phyloP scores from a whole-genome alignment of 345 rosid species.

The Salix suchowensis region DNA sequence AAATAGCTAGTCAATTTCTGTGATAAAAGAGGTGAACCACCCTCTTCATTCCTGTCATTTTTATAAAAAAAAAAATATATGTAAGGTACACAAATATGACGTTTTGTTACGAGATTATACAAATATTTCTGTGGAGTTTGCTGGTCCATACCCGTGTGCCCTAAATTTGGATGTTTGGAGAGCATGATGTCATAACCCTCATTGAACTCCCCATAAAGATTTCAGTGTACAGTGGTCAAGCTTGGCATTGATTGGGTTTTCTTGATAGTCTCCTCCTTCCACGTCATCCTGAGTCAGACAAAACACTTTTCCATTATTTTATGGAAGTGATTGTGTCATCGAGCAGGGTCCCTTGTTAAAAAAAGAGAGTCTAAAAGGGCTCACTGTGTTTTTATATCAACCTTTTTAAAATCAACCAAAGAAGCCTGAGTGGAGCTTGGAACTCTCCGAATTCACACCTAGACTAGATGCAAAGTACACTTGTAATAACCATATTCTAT shows the following conservation, averaged over 20 bases:
- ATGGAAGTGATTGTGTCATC: slow-evolving; percentile 31
- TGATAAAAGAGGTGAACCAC: too few relatives aligned
- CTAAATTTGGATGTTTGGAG: not conserved
- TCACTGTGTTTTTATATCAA: not conserved
- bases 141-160: not conserved
- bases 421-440: slow-evolving; percentile 16
- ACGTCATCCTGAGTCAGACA: slow-evolving; percentile 52
- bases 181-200: slow-evolving; percentile 1
- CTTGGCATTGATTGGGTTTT: slow-evolving; percentile 10
- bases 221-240: slow-evolving; percentile 15
- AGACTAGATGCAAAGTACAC: slow-evolving; percentile 1
- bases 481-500: not conserved
- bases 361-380: slow-evolving; percentile 22
- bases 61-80: too few relatives aligned
- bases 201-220: not conserved
- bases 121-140: not conserved
- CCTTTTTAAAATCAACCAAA: slow-evolving; percentile 22
- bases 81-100: not conserved
- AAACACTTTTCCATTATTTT: slow-evolving; percentile 33
- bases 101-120: not conserved
- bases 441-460: slow-evolving; percentile 25
- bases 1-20: too few relatives aligned
- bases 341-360: slow-evolving; percentile 4
- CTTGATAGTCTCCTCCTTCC: slow-evolving; percentile 31
- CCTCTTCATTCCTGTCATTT: too few relatives aligned